Base-by-base conservation (phyloP, 78 protist species). In the Pelomyxa schiedti region DNA sequence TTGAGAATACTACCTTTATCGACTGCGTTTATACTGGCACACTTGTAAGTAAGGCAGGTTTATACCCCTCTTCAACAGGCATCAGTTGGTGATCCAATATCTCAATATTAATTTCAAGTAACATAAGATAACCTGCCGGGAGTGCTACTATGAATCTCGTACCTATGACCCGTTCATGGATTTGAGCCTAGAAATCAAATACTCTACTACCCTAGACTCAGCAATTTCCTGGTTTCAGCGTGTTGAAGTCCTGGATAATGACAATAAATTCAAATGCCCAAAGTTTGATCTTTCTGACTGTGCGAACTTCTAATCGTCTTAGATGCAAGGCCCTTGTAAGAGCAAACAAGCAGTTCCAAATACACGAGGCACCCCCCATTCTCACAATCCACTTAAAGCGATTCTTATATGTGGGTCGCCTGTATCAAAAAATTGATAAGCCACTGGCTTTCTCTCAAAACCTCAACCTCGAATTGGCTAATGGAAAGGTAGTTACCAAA, bases 151-250 rank as follows among this genome's bases (percentile, higher is more conserved):
- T 71, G 74, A 72, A 16, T 90, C 95, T 37, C 75, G 90, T 67
- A 91, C 94, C 3, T 93, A 47, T 75, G 98, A 95, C 30, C 86
- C 91, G n/a, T 86, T 90, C 40, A 76, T 92, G 66, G 94, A 85
- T 24, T 75, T 93, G 30, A 24, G 79, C 39, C 78, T 85, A 2
- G 89, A 85, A 28, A 29, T 95, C 37, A 32, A 29, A n/a, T 47
- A 72, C 8, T 47, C 63, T 38, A 36, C 75, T 28, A 47, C 74
- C 0, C 36, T 93, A 7, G 63, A 28, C 0, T 30, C 72, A 5
- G 91, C 90, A n/a, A 30, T 93, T 9, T 32, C 36, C 39, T 26
- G 75, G 9, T 94, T 86, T 76, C 79, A 84, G 1, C 40, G 53
- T 36, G 26, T 84, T 5, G 96, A 93, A 37, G 1, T 38, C 8